A percentile compares a stretch with the other conserved stretches of the same genome.
Conservation (phyloP, 495 filamentous ascomycete species). For the Aspergillus egyptiacus region DNA sequence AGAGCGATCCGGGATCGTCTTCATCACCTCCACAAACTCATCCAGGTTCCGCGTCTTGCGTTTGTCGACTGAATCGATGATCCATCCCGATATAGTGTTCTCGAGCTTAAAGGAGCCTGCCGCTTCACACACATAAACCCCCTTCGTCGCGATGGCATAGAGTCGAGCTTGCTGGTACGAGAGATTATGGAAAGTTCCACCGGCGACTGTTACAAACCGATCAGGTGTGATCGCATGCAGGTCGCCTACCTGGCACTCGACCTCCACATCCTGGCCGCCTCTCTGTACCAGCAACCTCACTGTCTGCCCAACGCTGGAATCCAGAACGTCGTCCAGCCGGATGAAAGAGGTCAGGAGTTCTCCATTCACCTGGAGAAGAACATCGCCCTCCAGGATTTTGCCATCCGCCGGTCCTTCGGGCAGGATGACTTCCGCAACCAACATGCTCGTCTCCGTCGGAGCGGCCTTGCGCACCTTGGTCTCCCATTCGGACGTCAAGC, state of each 20-base stretch:
- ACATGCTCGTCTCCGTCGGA: conserved; percentile 91
- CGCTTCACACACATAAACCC: conserved; percentile 93
- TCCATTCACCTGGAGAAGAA: conserved; percentile 91
- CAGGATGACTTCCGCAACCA: conserved; percentile 91
- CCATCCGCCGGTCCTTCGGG: conserved; percentile 81
- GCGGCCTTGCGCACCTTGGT: conserved; percentile 70
- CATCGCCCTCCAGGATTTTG: conserved; percentile 88
- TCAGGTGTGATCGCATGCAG: conserved; percentile 93
- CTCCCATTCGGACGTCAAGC: conserved; percentile 81
- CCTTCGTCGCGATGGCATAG: conserved; percentile 84
- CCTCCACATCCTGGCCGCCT: conserved; percentile 80
- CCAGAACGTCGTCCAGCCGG: conserved; percentile 86
- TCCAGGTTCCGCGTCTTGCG: conserved; percentile 80
- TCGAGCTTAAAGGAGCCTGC: conserved; percentile 94
- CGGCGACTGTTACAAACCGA: conserved; percentile 88
- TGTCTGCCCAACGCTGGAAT: conserved; percentile 72
- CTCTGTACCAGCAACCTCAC: conserved; percentile 76
- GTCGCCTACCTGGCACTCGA: conserved; percentile 82
- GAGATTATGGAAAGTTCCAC: conserved; percentile 87
- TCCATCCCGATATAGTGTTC: conserved; percentile 82
- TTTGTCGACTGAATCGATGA: conserved; percentile 88
- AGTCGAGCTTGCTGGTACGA: conserved; percentile 95
- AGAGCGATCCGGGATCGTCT: conserved; percentile 76
- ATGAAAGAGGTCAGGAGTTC: conserved; percentile 92
- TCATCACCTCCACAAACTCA: conserved; percentile 88